Evolutionary conservation across 164 flowering plant species (phyloP).

Genomic region (Buxus sempervirens): DNA sequence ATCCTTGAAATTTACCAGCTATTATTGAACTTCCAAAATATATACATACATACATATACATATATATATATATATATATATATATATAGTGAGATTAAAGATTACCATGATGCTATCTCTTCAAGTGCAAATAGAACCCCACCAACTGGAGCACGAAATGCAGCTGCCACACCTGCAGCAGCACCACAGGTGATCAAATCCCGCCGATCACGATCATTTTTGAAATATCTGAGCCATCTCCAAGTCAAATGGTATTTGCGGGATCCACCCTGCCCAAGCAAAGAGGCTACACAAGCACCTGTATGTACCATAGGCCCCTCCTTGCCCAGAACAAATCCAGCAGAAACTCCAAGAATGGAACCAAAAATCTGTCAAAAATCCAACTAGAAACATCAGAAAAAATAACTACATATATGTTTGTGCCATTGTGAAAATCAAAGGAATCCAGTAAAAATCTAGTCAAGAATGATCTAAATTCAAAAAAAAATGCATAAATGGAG

Average conservation of each 20-base stretch:
- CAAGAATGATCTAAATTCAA: too few species aligned
- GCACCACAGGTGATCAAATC: constrained; percentile 94
- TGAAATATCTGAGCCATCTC: constrained; percentile 85
- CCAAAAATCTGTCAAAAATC: constrained; percentile 65
- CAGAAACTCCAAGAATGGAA: constrained; percentile 73
- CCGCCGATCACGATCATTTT: constrained; percentile 88
- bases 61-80: too few species aligned
- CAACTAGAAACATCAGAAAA: neutral
- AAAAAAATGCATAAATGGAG: too few species aligned
- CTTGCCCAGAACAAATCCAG: constrained; percentile 89
- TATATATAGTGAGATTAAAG: too few species aligned
- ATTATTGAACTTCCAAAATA: too few species aligned
- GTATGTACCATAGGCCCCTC: constrained; percentile 99
- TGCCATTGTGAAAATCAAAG: too few species aligned
- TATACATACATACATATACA: too few species aligned
- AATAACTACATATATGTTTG: too few species aligned
- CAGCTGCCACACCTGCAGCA: constrained; percentile 97
- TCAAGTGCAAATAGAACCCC: constrained; percentile 94
- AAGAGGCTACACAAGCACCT: constrained; percentile 85
- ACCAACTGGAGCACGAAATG: constrained; percentile 96
- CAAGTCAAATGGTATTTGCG: constrained; percentile 83
- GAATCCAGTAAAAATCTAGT: too few species aligned
- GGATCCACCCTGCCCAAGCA: constrained; percentile 95
- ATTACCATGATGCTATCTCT: constrained; percentile 92
- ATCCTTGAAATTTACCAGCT: too few species aligned